Conservation (phyloP, 2,329 filamentous ascomycete species). For the Fusarium acutatum region DNA sequence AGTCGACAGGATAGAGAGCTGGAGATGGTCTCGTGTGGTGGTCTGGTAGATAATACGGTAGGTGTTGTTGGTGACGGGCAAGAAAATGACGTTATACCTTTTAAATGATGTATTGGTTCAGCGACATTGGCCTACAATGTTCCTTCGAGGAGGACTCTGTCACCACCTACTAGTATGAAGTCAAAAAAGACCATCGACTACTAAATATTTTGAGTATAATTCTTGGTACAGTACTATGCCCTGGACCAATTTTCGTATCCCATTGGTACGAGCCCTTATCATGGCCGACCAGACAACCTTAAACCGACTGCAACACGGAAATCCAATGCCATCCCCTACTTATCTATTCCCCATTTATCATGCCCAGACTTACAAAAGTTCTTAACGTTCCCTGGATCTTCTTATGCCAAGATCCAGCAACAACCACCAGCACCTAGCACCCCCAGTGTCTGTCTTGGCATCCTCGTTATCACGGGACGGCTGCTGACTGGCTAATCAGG, state of each 20-base stretch:
- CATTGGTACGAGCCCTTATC: background rate
- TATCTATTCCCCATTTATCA: slow-evolving; percentile 26
- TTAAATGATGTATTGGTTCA: background rate
- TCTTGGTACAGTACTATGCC: background rate
- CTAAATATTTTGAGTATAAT: background rate
- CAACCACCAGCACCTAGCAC: background rate
- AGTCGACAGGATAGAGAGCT: background rate
- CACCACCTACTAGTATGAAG: background rate
- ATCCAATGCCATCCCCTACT: slow-evolving; percentile 1
- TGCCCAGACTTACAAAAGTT: slow-evolving; percentile 35
- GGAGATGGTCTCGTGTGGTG: slow-evolving; percentile 1
- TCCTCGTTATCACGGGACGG: slow-evolving; percentile 28
- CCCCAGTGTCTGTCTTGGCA: slow-evolving; percentile 18
- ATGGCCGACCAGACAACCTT: background rate
- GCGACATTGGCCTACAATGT: no score
- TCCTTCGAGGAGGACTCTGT: background rate
- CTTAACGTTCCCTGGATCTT: slow-evolving; percentile 8
- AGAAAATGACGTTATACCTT: no score
- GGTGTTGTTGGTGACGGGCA: background rate
- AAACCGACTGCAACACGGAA: background rate
- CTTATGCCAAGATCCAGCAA: slow-evolving; percentile 20
- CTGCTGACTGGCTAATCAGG: slow-evolving; percentile 14
- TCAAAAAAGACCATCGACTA: background rate
- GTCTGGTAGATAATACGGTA: background rate
- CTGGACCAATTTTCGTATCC: slow-evolving; percentile 14